Evolutionary conservation across 2,329 filamentous ascomycete species (phyloP).

Genomic region (Sordariomycetes sp.): DNA sequence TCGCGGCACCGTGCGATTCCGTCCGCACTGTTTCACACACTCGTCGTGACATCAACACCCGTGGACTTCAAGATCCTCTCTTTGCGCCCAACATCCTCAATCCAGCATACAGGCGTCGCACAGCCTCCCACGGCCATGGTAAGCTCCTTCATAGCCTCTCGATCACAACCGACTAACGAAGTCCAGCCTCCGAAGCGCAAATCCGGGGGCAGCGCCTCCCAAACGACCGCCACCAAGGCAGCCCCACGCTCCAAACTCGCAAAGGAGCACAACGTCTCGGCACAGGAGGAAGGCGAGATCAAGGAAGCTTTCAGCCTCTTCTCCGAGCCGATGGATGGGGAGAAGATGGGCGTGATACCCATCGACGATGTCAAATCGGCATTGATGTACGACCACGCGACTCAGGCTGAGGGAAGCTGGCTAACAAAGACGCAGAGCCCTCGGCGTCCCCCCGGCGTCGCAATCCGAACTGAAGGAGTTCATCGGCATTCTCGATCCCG

Average conservation of each 20-base stretch:
- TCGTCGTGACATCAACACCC: too few species aligned
- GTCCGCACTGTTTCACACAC: too few species aligned
- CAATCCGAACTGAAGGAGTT: slow-evolving; percentile 66
- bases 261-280: slow-evolving; percentile 80
- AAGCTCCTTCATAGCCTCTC: background rate
- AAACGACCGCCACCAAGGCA: slow-evolving; percentile 22
- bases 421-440: slow-evolving; percentile 46
- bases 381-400: slow-evolving; percentile 49
- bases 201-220: slow-evolving; percentile 13
- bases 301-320: slow-evolving; percentile 85
- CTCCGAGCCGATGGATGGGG: slow-evolving; percentile 57
- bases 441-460: slow-evolving; percentile 61
- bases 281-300: slow-evolving; percentile 81
- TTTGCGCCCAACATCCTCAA: too few species aligned
- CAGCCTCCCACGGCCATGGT: too few species aligned
- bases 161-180: background rate
- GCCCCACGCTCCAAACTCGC: slow-evolving; percentile 72
- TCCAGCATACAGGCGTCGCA: too few species aligned
- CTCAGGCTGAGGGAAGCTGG: slow-evolving; percentile 2
- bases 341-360: slow-evolving; percentile 63
- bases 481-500: slow-evolving; percentile 72
- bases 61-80: too few species aligned
- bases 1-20: too few species aligned
- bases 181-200: slow-evolving; percentile 5
- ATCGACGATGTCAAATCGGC: slow-evolving; percentile 61